Evolutionary conservation across 1,284 basidiomycete species (phyloP).

Genomic region (Anthracocystis panici-leucophaei): DNA sequence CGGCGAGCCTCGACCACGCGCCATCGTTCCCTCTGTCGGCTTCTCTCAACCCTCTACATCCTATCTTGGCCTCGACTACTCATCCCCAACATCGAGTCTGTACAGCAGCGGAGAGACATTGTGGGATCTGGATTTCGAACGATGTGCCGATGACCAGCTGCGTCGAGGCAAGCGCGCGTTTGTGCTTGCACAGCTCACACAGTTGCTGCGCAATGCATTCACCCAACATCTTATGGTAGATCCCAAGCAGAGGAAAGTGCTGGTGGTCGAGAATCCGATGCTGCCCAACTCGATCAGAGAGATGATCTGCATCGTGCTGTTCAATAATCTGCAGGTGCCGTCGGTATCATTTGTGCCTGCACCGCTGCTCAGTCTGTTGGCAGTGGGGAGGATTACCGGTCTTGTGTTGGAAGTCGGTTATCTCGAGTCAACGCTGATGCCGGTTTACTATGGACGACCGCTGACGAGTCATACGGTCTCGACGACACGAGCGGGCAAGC

Average conservation of each 20-base stretch:
- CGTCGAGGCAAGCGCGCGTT: slow-evolving; percentile 44
- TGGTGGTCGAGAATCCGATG: slow-evolving; percentile 88
- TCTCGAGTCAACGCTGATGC: slow-evolving; percentile 86
- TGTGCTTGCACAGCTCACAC: slow-evolving; percentile 52
- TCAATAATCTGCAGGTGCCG: slow-evolving; percentile 90
- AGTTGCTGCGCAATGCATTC: slow-evolving; percentile 55
- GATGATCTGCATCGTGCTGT: slow-evolving; percentile 84
- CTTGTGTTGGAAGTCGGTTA: slow-evolving; percentile 92
- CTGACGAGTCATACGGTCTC: slow-evolving; percentile 30
- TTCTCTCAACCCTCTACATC: slow-evolving; percentile 38
- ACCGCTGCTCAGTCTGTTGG: slow-evolving; percentile 84
- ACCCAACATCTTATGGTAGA: slow-evolving; percentile 83
- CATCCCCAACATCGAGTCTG: slow-evolving; percentile 13
- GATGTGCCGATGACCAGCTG: slow-evolving; percentile 36
- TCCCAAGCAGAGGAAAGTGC: slow-evolving; percentile 90
- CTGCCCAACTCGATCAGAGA: slow-evolving; percentile 88
- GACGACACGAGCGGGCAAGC: slow-evolving; percentile 48
- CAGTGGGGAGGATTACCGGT: slow-evolving; percentile 88
- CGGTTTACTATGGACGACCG: slow-evolving; percentile 72
- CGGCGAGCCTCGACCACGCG: slow-evolving; percentile 63
- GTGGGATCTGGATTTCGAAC: slow-evolving; percentile 60
- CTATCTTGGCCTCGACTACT: slow-evolving; percentile 22
- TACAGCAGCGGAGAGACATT: slow-evolving; percentile 35
- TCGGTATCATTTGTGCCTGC: slow-evolving; percentile 84
- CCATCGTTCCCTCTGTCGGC: slow-evolving; percentile 69